Percentiles rank a stretch among this genome's conserved stretches.
phyloP scores from a whole-genome alignment of 2,329 filamentous ascomycete genomes.

The Aspergillus novofumigatus region DNA sequence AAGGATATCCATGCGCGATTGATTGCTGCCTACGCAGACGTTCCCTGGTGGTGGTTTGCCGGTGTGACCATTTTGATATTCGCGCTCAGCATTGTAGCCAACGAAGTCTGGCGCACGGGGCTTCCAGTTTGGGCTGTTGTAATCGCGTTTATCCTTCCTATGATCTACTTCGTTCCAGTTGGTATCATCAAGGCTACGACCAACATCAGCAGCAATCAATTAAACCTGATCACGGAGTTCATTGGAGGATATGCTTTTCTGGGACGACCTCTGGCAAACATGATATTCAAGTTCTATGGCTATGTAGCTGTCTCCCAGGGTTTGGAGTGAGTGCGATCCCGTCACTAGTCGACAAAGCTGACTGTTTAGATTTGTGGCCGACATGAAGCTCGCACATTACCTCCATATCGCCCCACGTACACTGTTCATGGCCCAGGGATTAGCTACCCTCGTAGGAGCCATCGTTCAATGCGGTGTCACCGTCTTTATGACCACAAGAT shows the following conservation, averaged over 20 bases:
- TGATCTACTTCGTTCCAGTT: conserved; percentile 45
- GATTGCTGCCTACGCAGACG: conserved; percentile 38
- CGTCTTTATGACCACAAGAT: conserved; percentile 46
- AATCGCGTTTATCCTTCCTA: conserved; percentile 42
- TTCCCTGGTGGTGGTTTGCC: conserved; percentile 47
- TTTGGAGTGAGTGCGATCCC: conserved; percentile 36
- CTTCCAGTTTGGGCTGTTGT: conserved; percentile 46
- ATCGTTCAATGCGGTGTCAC: conserved; percentile 49
- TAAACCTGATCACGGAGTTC: conserved; percentile 48
- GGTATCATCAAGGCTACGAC: conserved; percentile 48
- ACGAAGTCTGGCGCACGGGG: conserved; percentile 43
- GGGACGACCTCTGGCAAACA: conserved; percentile 46
- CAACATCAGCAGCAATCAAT: conserved; percentile 46
- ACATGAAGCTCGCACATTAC: conserved; percentile 60
- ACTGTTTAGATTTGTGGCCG: conserved; percentile 55
- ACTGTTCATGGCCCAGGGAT: conserved; percentile 49
- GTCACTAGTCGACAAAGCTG: neutral
- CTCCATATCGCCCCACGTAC: conserved; percentile 45
- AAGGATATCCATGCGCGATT: conserved; percentile 43
- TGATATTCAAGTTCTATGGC: conserved; percentile 69
- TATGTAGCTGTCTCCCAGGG: conserved; percentile 65
- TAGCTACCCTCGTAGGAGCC: conserved; percentile 48
- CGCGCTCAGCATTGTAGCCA: conserved; percentile 34
- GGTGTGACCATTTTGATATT: conserved; percentile 37
- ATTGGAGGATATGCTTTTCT: conserved; percentile 48